Conservation (phyloP, 257 asterid genomes). For the Penstemon barbatus region DNA sequence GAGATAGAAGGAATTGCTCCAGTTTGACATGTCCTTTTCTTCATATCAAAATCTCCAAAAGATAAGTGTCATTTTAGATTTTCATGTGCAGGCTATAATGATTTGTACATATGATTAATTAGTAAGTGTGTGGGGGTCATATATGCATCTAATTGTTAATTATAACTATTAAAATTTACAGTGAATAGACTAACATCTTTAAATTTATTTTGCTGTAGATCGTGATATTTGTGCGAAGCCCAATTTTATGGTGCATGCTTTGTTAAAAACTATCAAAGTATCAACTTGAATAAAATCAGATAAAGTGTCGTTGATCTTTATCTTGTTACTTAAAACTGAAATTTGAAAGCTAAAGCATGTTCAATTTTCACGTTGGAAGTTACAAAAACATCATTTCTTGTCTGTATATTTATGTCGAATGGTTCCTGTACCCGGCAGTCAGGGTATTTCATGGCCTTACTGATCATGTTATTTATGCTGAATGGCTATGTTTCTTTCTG, state of each 20-base stretch:
- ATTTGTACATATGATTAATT: no score
- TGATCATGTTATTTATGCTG: no score
- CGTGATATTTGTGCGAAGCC: no score
- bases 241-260: not conserved
- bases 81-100: no score
- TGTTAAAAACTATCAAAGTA: not conserved
- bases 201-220: no score
- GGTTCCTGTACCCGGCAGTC: no score
- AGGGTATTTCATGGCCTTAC: no score
- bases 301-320: not conserved
- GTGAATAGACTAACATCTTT: no score
- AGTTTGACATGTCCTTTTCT: not conserved
- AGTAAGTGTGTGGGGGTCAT: no score
- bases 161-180: no score
- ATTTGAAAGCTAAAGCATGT: conserved; percentile 1
- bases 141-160: no score
- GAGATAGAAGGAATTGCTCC: not conserved
- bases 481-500: no score
- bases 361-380: not conserved
- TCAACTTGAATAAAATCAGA: not conserved
- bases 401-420: not conserved
- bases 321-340: conserved; percentile 14
- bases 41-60: not conserved
- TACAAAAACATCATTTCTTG: conserved; percentile 3
- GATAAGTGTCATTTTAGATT: not conserved